phyloP scores from a whole-genome alignment of 1,284 basidiomycete genomes.

The Ceratobasidium theobromae region DNA sequence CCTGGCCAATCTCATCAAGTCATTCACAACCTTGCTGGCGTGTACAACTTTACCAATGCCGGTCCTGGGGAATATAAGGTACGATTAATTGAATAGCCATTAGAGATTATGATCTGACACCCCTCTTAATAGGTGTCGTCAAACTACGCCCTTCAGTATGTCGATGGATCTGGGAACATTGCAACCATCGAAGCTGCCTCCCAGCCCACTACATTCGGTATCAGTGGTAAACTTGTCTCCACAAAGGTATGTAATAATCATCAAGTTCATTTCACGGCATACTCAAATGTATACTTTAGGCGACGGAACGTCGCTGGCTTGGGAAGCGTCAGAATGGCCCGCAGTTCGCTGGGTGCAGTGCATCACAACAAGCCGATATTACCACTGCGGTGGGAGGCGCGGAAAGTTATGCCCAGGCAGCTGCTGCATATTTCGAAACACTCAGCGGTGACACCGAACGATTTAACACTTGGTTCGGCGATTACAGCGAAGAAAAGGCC shows the following conservation, averaged over 20 bases:
- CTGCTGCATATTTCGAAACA: background rate
- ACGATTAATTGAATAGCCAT: background rate
- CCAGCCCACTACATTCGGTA: background rate
- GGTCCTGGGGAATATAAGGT: background rate
- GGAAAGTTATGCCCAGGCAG: background rate
- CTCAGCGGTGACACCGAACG: background rate
- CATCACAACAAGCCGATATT: background rate
- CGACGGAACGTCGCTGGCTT: no score
- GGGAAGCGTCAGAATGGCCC: no score
- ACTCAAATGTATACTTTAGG: no score
- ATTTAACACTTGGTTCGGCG: conserved; percentile 27
- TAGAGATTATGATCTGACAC: background rate
- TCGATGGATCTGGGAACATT: background rate
- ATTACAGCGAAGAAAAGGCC: background rate
- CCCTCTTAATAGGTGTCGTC: background rate
- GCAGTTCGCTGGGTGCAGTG: no score
- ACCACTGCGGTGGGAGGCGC: background rate
- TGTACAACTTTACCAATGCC: background rate
- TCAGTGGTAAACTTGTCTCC: background rate
- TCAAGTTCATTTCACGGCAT: background rate
- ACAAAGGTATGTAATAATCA: background rate
- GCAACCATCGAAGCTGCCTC: background rate
- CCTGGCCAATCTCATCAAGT: background rate
- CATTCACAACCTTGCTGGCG: background rate
- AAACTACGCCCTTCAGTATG: background rate